Conservation (phyloP, 2,329 filamentous ascomycete genomes). For the Hypoxylon sp. region DNA sequence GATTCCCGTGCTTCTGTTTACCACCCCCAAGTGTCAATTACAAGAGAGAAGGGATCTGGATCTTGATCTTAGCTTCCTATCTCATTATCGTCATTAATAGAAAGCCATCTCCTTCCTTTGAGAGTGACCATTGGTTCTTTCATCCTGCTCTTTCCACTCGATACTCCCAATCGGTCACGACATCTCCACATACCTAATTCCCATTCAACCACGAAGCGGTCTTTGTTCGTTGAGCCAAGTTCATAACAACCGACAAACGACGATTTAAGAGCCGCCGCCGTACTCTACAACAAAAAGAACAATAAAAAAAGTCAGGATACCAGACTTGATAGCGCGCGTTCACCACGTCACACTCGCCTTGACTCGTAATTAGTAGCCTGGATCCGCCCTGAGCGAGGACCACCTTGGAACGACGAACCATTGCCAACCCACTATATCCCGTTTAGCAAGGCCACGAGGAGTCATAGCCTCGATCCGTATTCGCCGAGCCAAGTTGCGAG, state of each 20-base stretch:
- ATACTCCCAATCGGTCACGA: slow-evolving; percentile 42
- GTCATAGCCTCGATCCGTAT: slow-evolving; percentile 61
- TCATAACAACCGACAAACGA: slow-evolving; percentile 45
- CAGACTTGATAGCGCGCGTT: slow-evolving; percentile 46
- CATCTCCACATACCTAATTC: slow-evolving; percentile 40
- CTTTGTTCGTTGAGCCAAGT: slow-evolving; percentile 50
- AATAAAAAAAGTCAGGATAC: slow-evolving; percentile 36
- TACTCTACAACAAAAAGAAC: slow-evolving; percentile 37
- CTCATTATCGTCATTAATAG: slow-evolving; percentile 48
- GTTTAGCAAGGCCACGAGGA: slow-evolving; percentile 57
- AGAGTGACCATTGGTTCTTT: slow-evolving; percentile 51
- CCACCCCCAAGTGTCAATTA: slow-evolving; percentile 38
- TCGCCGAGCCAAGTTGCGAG: slow-evolving; percentile 54
- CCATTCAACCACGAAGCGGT: slow-evolving; percentile 41
- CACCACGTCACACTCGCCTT: slow-evolving; percentile 55
- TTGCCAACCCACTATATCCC: slow-evolving; percentile 38
- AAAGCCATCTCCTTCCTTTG: slow-evolving; percentile 50
- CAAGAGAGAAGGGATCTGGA: slow-evolving; percentile 48
- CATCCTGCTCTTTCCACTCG: slow-evolving; percentile 44
- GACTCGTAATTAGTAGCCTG: slow-evolving; percentile 50
- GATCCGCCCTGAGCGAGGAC: slow-evolving; percentile 51
- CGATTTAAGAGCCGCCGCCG: slow-evolving; percentile 39
- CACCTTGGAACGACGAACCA: slow-evolving; percentile 47
- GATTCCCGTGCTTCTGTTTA: slow-evolving; percentile 48
- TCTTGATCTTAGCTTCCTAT: slow-evolving; percentile 51